Evolutionary conservation across 768 basidiomycete species (phyloP), one percentile per base, ranked within the genome.

Genomic region (Termitomyces sp.): DNA sequence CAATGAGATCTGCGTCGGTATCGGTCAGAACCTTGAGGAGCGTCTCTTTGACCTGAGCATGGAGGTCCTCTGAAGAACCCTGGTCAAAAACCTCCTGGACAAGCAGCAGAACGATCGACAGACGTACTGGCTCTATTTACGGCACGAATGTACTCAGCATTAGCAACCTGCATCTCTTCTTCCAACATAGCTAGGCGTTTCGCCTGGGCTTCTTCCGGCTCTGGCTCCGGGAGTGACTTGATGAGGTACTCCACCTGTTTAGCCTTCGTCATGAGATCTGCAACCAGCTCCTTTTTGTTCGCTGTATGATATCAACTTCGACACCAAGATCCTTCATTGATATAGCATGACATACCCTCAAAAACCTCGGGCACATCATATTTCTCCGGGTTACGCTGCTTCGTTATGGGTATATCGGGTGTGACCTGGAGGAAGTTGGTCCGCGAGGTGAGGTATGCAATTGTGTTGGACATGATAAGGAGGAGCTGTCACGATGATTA

Each of bases 181-280:
- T 95, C 89, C 3, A 95, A 71, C 0, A 67, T 73, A 65, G 84
- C 76, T 13, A 94, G 72, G n/a, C 93, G 79, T 61, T 76, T 77
- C 1, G 88, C 88, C 87, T 92, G 91, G 23, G 79, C 79, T 67
- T 89, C 88, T 67, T 91, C 90, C 2, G 85, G 79, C 68, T 93
- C 92, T 2, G 88, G 87, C 41, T 83, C 84, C 0, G 92, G 93
- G 14, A 96, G 72, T 0, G 86, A 86, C 52, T 88, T 82, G 53
- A 96, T 91, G 50, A 95, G 81, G 66, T 84, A 87, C 65, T 95
- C 89, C 44, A 96, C 83, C 70, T 95, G 91, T 67, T 95, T 95
- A 14, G 92, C 91, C 67, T 95, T 95, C 41, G 85, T 79, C 43
- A 95, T 81, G 43, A 96, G 77, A 67, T 95, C 93, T 16, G 81